These are phyloP conservation scores for Paraleonurus japonicus DNA, from an alignment of 257 asterid species.

Conservation along the genomic window DNA sequence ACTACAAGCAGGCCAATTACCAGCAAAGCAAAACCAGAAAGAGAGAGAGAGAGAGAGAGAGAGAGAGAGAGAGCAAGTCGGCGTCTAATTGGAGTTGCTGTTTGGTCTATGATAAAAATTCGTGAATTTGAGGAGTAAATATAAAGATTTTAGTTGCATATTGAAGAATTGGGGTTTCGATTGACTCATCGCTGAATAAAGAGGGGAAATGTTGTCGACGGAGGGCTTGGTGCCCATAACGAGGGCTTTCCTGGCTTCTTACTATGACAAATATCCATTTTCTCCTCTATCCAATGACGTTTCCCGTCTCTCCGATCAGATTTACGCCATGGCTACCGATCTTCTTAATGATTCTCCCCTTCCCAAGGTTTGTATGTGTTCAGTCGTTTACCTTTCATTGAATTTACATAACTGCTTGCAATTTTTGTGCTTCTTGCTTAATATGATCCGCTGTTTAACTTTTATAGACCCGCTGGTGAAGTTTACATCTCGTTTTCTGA, in stretches of 20 bases:
- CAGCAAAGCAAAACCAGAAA: not conserved
- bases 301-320: slow-evolving; percentile 63
- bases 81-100: not conserved
- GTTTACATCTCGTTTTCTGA: not conserved
- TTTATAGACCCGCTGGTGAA: not conserved
- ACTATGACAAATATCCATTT: slow-evolving; percentile 77
- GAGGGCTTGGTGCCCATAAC: slow-evolving; percentile 96
- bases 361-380: slow-evolving; percentile 51
- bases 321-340: slow-evolving; percentile 58
- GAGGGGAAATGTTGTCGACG: slow-evolving; percentile 59
- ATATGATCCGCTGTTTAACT: not conserved
- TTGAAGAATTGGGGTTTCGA: slow-evolving; percentile 3
- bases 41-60: not conserved
- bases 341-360: slow-evolving; percentile 55
- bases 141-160: not conserved
- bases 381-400: not conserved
- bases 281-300: slow-evolving; percentile 67
- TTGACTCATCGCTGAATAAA: not conserved
- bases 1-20: not conserved
- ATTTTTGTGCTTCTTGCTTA: not conserved
- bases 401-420: not conserved
- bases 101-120: slow-evolving; percentile 5
- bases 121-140: not conserved
- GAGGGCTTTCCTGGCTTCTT: slow-evolving; percentile 73
- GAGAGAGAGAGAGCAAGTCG: not conserved